phyloP scores from a whole-genome alignment of 345 rosid species.

The Schrenkiella parvula region DNA sequence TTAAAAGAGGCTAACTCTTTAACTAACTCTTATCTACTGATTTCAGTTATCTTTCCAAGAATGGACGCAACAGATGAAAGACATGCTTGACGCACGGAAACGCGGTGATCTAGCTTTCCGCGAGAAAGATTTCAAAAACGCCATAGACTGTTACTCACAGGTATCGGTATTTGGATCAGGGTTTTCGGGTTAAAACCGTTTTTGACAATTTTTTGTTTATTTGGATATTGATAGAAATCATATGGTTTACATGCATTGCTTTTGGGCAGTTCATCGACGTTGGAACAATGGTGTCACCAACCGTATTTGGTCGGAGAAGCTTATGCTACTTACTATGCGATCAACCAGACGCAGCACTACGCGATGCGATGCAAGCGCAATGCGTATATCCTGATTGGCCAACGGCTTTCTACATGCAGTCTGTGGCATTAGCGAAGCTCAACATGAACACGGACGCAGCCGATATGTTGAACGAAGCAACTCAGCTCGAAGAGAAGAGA shows the following conservation, averaged over 20 bases:
- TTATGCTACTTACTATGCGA: slow-evolving; percentile 83
- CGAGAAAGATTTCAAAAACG: slow-evolving; percentile 91
- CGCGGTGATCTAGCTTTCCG: slow-evolving; percentile 93
- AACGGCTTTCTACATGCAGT: slow-evolving; percentile 94
- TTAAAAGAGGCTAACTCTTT: not conserved
- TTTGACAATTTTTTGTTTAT: no score
- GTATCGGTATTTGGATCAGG: slow-evolving; percentile 25
- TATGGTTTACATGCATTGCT: not conserved
- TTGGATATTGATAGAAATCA: not conserved
- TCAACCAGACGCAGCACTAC: slow-evolving; percentile 82
- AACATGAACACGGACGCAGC: slow-evolving; percentile 91
- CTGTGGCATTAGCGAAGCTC: slow-evolving; percentile 91
- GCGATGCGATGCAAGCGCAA: slow-evolving; percentile 98
- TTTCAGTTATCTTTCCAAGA: slow-evolving; percentile 91
- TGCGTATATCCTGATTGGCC: slow-evolving; percentile 88
- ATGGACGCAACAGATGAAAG: slow-evolving; percentile 98
- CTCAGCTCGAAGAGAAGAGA: slow-evolving; percentile 83
- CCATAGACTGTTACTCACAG: slow-evolving; percentile 93
- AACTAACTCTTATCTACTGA: not conserved
- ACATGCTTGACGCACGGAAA: slow-evolving; percentile 88
- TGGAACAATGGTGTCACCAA: slow-evolving; percentile 86
- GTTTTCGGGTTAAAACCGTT: not conserved
- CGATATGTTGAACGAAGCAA: slow-evolving; percentile 95
- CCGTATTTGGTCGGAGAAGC: slow-evolving; percentile 89
- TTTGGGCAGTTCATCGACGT: slow-evolving; percentile 72